phyloP scores from a whole-genome alignment of 768 basidiomycete species.

The Boletus tylopilopsis region DNA sequence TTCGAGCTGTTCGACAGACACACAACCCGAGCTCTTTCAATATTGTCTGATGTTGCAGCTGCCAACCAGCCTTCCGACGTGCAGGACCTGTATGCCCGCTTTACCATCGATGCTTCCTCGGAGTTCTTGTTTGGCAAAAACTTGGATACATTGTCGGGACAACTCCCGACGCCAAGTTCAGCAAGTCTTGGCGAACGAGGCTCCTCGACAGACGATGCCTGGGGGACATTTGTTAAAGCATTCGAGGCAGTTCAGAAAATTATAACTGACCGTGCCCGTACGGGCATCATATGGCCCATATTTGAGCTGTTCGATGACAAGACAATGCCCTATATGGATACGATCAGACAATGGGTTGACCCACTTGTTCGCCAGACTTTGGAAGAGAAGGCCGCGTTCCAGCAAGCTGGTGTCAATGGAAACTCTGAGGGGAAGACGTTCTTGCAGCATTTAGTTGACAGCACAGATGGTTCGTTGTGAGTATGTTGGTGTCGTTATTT shows the following conservation, averaged over 20 bases:
- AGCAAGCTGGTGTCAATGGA: constrained; percentile 37
- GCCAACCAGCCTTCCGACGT: constrained; percentile 49
- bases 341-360: constrained; percentile 47
- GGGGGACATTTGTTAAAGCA: constrained; percentile 50
- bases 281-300: constrained; percentile 42
- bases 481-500: neutral
- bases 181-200: constrained; percentile 53
- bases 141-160: constrained; percentile 53
- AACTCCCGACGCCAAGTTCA: constrained; percentile 48
- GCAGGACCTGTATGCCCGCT: constrained; percentile 65
- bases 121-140: constrained; percentile 71
- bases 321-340: constrained; percentile 31
- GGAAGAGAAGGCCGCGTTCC: constrained; percentile 38
- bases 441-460: constrained; percentile 62
- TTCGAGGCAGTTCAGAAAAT: constrained; percentile 41
- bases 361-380: constrained; percentile 57
- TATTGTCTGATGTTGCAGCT: constrained; percentile 41
- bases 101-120: constrained; percentile 68
- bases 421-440: constrained; percentile 55
- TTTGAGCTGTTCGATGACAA: constrained; percentile 40
- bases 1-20: constrained; percentile 65
- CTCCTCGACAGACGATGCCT: constrained; percentile 53
- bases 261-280: constrained; percentile 31
- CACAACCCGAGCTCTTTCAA: constrained; percentile 42
- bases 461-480: constrained; percentile 50